Evolutionary conservation across 371 early-diverging fungal species (phyloP).

Genomic region (Thermomucor indicae-seudaticae): DNA sequence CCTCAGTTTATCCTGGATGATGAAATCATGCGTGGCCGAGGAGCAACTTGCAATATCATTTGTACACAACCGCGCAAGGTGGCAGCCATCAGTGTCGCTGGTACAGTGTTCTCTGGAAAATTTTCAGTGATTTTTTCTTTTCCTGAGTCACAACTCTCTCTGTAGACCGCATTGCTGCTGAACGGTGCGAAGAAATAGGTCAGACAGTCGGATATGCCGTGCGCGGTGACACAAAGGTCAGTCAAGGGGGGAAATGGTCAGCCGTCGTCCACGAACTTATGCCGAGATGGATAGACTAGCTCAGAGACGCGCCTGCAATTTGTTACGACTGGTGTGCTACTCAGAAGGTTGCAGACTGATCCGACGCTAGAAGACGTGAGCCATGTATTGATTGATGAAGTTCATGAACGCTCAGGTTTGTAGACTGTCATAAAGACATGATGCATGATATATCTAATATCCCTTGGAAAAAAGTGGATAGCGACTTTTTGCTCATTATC

Average conservation of each 20-base stretch:
- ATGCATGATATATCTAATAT: too few species aligned
- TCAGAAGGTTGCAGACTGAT: slow-evolving; percentile 73
- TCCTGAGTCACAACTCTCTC: not conserved
- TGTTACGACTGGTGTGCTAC: slow-evolving; percentile 81
- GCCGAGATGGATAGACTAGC: slow-evolving; percentile 18
- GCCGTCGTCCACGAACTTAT: not conserved
- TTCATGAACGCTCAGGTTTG: slow-evolving; percentile 68
- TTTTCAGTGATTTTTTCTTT: not conserved
- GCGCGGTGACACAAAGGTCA: slow-evolving; percentile 56
- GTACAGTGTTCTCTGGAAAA: slow-evolving; percentile 9
- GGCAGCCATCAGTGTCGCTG: slow-evolving; percentile 85
- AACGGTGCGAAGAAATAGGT: slow-evolving; percentile 55
- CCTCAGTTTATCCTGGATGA: slow-evolving; percentile 87
- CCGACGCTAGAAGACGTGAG: slow-evolving; percentile 59
- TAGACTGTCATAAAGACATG: not conserved
- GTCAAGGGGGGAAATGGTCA: not conserved
- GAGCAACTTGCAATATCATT: slow-evolving; percentile 63
- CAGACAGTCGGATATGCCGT: slow-evolving; percentile 58
- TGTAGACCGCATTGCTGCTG: slow-evolving; percentile 66
- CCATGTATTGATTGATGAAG: slow-evolving; percentile 78
- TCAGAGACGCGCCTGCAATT: slow-evolving; percentile 71
- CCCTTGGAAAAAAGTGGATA: slow-evolving; percentile 50
- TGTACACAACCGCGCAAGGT: slow-evolving; percentile 95
- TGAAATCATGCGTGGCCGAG: slow-evolving; percentile 51
- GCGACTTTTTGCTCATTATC: slow-evolving; percentile 61